These are phyloP conservation scores for Epichloe hybrida DNA, from an alignment of 2,329 filamentous ascomycete genomes.

Conservation along the genomic window DNA sequence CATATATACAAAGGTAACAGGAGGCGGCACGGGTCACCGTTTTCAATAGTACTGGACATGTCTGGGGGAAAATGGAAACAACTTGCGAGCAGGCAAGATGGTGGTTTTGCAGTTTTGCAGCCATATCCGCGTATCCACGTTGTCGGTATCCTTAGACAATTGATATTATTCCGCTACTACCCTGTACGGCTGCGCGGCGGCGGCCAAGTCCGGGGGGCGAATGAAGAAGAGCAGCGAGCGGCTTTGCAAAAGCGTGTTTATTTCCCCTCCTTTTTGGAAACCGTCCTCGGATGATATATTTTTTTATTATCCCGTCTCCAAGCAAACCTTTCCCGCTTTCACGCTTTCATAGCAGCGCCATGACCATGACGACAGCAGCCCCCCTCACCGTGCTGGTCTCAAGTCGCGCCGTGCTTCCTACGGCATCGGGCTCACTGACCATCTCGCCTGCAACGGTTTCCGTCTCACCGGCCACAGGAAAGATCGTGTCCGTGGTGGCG, in stretches of 20 bases:
- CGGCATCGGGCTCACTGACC: slow-evolving; percentile 44
- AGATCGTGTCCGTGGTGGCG: slow-evolving; percentile 65
- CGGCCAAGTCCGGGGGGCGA: neutral
- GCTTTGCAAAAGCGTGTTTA: too few species aligned
- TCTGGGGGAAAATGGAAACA: neutral
- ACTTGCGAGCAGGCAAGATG: neutral
- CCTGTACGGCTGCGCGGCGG: too few species aligned
- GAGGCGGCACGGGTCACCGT: neutral
- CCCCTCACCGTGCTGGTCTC: slow-evolving; percentile 66
- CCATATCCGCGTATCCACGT: neutral
- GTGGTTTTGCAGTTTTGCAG: neutral
- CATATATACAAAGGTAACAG: slow-evolving; percentile 2
- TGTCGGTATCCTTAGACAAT: neutral
- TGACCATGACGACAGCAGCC: slow-evolving; percentile 19
- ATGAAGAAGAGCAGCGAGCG: too few species aligned
- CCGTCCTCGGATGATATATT: too few species aligned
- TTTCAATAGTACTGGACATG: neutral
- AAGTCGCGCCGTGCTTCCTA: slow-evolving; percentile 66
- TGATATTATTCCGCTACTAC: neutral
- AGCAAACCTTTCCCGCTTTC: too few species aligned
- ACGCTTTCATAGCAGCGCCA: too few species aligned
- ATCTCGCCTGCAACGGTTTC: slow-evolving; percentile 74
- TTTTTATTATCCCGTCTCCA: neutral
- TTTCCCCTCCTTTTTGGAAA: too few species aligned
- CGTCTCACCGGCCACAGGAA: slow-evolving; percentile 66